A percentile compares a stretch with the other conserved stretches of the same genome.
These are phyloP conservation scores for Angomonas desouzai DNA, from an alignment of 208 protist species.

Conservation along the genomic window DNA sequence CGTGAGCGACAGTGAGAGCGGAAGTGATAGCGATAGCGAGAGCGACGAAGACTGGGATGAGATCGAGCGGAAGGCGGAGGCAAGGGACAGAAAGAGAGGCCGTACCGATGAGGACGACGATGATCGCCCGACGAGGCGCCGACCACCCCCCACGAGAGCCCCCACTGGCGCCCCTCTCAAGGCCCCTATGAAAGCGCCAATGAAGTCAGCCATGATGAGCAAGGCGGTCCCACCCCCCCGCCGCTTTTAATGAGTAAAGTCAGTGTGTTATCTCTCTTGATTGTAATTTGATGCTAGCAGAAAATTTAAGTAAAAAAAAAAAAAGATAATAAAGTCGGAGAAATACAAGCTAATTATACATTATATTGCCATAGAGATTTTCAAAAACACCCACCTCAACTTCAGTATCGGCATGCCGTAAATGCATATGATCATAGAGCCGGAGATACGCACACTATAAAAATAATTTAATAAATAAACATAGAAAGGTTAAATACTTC, in stretches of 20 bases:
- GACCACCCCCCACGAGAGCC: not conserved
- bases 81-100: constrained; percentile 39
- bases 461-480: not conserved
- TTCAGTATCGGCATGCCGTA: no score
- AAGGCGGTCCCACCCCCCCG: not conserved
- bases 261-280: not conserved
- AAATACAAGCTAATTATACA: no score
- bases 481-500: constrained; percentile 9
- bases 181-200: not conserved
- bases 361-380: no score
- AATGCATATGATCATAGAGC: no score
- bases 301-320: constrained; percentile 1
- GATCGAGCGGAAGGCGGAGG: constrained; percentile 74
- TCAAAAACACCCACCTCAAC: no score
- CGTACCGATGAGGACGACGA: not conserved
- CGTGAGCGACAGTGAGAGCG: constrained; percentile 61
- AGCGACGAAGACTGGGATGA: constrained; percentile 82
- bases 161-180: not conserved
- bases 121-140: not conserved
- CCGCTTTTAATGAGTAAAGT: not conserved
- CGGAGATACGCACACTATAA: not conserved
- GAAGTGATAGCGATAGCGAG: constrained; percentile 67
- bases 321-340: constrained; percentile 12
- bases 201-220: constrained; percentile 9
- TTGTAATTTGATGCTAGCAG: not conserved